phyloP scores from a whole-genome alignment of 116 monocot genomes.

The Posidonia oceanica region DNA sequence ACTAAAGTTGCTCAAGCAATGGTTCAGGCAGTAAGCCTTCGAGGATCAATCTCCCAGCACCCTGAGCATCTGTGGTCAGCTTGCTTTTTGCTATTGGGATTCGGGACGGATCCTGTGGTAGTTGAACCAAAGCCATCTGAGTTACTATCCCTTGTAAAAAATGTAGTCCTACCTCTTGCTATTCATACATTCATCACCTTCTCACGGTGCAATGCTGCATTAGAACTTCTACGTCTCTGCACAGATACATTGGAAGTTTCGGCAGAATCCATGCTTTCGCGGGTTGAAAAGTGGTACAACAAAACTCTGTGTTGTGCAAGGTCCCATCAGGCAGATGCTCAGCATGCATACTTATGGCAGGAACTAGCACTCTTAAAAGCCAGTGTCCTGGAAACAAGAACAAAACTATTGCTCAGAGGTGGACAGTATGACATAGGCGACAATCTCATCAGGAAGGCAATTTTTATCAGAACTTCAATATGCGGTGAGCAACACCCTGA shows the following conservation, averaged over 20 bases:
- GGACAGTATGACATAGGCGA: conserved; percentile 69
- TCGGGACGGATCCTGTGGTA: conserved; percentile 42
- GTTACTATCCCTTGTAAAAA: conserved; percentile 48
- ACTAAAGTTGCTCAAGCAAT: conserved; percentile 45
- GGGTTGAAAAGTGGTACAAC: conserved; percentile 54
- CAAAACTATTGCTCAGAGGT: conserved; percentile 74
- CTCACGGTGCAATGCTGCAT: conserved; percentile 67
- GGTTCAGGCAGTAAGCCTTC: conserved; percentile 38
- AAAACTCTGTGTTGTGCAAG: conserved; percentile 37
- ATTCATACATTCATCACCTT: conserved; percentile 67
- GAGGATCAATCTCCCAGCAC: conserved; percentile 44
- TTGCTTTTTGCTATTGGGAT: conserved; percentile 71
- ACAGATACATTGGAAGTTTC: conserved; percentile 59
- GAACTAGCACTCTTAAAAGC: conserved; percentile 69
- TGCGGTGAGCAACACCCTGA: conserved; percentile 82
- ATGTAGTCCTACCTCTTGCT: conserved; percentile 59
- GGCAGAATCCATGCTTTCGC: conserved; percentile 59
- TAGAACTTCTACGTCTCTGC: conserved; percentile 68
- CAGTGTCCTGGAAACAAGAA: conserved; percentile 69
- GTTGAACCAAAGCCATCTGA: conserved; percentile 57
- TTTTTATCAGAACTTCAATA: conserved; percentile 78
- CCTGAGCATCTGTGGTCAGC: conserved; percentile 79
- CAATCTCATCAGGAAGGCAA: conserved; percentile 73
- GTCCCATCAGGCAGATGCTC: conserved; percentile 21
- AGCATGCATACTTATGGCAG: conserved; percentile 62